Percentiles rank a stretch among this genome's conserved stretches.
Conservation (phyloP, 2,329 filamentous ascomycete genomes). For the Emmonsiellopsis sp. region DNA sequence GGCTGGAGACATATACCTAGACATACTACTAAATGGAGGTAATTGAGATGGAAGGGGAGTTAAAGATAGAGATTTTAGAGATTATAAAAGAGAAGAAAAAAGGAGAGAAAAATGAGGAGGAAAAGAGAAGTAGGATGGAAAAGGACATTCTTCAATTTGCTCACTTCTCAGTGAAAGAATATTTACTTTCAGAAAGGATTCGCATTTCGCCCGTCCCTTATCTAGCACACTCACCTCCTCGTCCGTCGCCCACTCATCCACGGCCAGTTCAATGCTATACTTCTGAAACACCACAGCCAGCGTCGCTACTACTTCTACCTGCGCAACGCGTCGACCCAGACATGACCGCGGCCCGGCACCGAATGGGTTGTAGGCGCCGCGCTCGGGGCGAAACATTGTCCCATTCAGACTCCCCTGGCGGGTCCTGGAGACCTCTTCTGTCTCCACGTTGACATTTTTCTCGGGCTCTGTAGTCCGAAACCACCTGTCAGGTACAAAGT, state of each 20-base stretch:
- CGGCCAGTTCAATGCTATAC: constrained; percentile 61
- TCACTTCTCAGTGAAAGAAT: constrained; percentile 17
- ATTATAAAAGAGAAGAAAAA: too few relatives aligned
- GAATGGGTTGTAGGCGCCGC: constrained; percentile 48
- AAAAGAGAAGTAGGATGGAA: too few relatives aligned
- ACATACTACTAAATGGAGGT: too few relatives aligned
- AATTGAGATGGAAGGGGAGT: too few relatives aligned
- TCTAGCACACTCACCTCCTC: constrained; percentile 46
- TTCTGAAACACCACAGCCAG: constrained; percentile 44
- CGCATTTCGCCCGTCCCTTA: constrained; percentile 12
- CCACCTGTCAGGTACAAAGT: constrained; percentile 68
- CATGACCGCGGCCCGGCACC: constrained; percentile 47
- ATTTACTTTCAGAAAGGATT: constrained; percentile 9
- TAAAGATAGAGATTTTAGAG: too few relatives aligned
- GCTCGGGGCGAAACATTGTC: constrained; percentile 47
- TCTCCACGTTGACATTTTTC: constrained; percentile 2
- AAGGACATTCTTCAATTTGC: constrained; percentile 8
- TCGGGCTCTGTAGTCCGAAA: constrained; percentile 32
- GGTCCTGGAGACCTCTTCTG: not conserved
- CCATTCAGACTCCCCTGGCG: constrained; percentile 17
- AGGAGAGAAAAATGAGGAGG: too few relatives aligned
- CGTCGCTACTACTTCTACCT: constrained; percentile 47
- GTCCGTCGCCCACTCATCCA: constrained; percentile 49
- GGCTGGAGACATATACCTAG: too few relatives aligned
- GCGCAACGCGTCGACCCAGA: constrained; percentile 47